These are phyloP conservation scores for Camelina hispida DNA, from an alignment of 345 rosid species.

Conservation along the genomic window DNA sequence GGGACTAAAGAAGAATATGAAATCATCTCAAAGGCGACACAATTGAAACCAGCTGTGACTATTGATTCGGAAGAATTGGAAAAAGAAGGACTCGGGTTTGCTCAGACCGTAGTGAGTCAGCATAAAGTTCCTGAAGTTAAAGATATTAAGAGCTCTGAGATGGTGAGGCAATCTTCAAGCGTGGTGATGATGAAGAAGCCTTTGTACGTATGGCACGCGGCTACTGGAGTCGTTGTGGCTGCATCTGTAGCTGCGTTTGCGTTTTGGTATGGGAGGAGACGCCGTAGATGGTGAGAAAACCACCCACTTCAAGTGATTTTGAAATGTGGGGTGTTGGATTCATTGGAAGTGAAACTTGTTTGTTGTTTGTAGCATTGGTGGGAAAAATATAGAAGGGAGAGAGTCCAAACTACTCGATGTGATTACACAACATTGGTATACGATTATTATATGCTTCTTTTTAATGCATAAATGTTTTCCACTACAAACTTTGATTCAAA, in stretches of 20 bases:
- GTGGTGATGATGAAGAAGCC: slow-evolving; percentile 58
- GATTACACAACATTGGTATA: slow-evolving; percentile 41
- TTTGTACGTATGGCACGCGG: slow-evolving; percentile 64
- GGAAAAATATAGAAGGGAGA: slow-evolving; percentile 35
- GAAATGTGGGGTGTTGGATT: not conserved
- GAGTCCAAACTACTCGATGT: slow-evolving; percentile 34
- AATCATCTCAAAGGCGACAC: slow-evolving; percentile 75
- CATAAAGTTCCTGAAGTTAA: slow-evolving; percentile 40
- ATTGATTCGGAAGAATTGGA: slow-evolving; percentile 63
- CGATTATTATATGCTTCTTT: slow-evolving; percentile 38
- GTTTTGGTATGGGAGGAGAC: slow-evolving; percentile 87
- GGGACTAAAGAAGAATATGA: slow-evolving; percentile 92
- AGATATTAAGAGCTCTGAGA: slow-evolving; percentile 29
- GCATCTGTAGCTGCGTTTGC: slow-evolving; percentile 88
- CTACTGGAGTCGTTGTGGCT: slow-evolving; percentile 76
- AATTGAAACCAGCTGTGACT: slow-evolving; percentile 58
- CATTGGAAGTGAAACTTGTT: slow-evolving; percentile 32
- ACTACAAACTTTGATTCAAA: slow-evolving; percentile 8
- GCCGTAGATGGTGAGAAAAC: slow-evolving; percentile 72
- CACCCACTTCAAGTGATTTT: not conserved
- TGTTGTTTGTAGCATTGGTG: slow-evolving; percentile 48
- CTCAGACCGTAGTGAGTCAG: slow-evolving; percentile 57
- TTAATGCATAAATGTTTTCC: slow-evolving; percentile 20
- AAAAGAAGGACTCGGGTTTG: slow-evolving; percentile 68
- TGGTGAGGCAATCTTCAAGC: slow-evolving; percentile 38